Evolutionary conservation across 1,284 basidiomycete genomes (phyloP).

Genomic region (Ustilago hordei): DNA sequence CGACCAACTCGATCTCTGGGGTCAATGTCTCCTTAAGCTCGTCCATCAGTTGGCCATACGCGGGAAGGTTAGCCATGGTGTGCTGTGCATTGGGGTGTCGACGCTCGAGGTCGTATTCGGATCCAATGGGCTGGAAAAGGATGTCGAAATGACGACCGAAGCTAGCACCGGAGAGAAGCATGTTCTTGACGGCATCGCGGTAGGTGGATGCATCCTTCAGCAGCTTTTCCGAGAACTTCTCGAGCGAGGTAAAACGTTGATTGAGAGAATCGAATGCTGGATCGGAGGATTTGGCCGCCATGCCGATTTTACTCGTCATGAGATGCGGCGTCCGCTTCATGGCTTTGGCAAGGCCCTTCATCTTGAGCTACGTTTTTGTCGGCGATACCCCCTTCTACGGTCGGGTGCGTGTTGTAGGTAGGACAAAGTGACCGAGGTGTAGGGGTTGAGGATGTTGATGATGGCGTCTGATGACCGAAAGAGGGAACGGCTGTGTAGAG

Average conservation of each 20-base stretch:
- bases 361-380: slow-evolving; percentile 26
- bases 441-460: background rate
- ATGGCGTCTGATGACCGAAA: background rate
- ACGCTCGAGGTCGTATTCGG: slow-evolving; percentile 83
- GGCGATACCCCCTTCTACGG: background rate
- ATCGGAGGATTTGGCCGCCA: slow-evolving; percentile 65
- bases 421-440: background rate
- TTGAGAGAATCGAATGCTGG: slow-evolving; percentile 66
- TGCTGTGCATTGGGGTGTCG: slow-evolving; percentile 83
- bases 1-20: slow-evolving; percentile 95
- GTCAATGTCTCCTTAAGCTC: slow-evolving; percentile 82
- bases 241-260: slow-evolving; percentile 79
- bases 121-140: slow-evolving; percentile 71
- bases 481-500: slow-evolving; percentile 7
- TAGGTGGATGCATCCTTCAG: slow-evolving; percentile 91
- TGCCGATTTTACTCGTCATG: slow-evolving; percentile 65
- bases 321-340: slow-evolving; percentile 68
- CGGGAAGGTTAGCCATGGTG: slow-evolving; percentile 82
- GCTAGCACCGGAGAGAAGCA: slow-evolving; percentile 82
- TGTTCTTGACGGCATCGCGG: slow-evolving; percentile 75
- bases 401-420: background rate
- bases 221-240: slow-evolving; percentile 86
- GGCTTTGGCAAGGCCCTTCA: slow-evolving; percentile 63
- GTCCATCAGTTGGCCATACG: slow-evolving; percentile 81
- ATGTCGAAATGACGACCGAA: slow-evolving; percentile 82